These are phyloP conservation scores for Ogataea angusta DNA, from an alignment of 805 yeast species.

Conservation along the genomic window DNA sequence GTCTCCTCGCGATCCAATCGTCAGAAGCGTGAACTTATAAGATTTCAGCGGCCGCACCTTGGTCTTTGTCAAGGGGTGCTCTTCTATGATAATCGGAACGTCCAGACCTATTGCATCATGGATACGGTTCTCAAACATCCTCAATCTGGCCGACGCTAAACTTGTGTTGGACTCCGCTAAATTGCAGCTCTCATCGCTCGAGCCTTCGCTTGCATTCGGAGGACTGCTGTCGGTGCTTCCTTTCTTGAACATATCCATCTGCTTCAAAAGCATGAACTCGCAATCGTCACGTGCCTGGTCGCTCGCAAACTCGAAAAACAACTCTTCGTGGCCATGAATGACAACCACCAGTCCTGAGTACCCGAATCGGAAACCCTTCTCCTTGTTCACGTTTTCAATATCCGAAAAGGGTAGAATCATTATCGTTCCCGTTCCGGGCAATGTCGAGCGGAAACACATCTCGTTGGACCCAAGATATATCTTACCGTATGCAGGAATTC, in stretches of 20 bases:
- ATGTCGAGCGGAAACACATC: slow-evolving; percentile 75
- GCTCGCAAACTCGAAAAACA: slow-evolving; percentile 73
- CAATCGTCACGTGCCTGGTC: slow-evolving; percentile 69
- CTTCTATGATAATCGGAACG: slow-evolving; percentile 67
- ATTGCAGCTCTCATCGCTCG: slow-evolving; percentile 31
- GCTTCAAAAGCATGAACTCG: slow-evolving; percentile 48
- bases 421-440: slow-evolving; percentile 73
- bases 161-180: slow-evolving; percentile 29
- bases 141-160: slow-evolving; percentile 55
- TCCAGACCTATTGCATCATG: slow-evolving; percentile 58
- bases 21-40: slow-evolving; percentile 63
- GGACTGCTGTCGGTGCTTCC: slow-evolving; percentile 9
- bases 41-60: slow-evolving; percentile 51
- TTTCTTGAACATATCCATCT: slow-evolving; percentile 42
- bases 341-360: slow-evolving; percentile 70
- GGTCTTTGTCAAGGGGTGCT: slow-evolving; percentile 43
- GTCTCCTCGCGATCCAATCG: slow-evolving; percentile 95
- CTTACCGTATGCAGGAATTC: slow-evolving; percentile 81
- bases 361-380: slow-evolving; percentile 65
- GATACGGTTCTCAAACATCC: slow-evolving; percentile 65
- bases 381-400: slow-evolving; percentile 64
- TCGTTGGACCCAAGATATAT: slow-evolving; percentile 65
- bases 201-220: slow-evolving; percentile 12
- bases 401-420: slow-evolving; percentile 81
- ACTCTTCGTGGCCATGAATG: slow-evolving; percentile 71